phyloP scores from a whole-genome alignment of 257 asterid genomes.

The Solanum bukasovii region DNA sequence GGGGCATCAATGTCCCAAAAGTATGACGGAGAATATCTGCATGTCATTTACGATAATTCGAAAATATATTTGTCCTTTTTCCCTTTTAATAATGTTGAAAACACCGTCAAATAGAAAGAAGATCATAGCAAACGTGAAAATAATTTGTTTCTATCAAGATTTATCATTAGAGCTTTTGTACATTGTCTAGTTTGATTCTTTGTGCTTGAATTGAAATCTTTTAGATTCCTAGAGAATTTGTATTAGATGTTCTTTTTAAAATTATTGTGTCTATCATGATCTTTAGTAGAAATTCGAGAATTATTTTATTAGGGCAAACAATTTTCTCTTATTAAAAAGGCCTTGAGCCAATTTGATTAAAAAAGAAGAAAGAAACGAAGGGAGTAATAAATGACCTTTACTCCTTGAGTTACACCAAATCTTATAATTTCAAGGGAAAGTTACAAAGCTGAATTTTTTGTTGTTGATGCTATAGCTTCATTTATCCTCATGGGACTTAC shows the following conservation, averaged over 20 bases:
- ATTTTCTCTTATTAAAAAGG: rapidly evolving
- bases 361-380: neutral
- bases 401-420: neutral
- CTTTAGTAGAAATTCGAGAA: neutral
- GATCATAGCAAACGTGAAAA: neutral
- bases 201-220: no score
- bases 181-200: neutral
- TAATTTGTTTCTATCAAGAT: no score
- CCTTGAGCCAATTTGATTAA: neutral
- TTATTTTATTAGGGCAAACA: neutral
- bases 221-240: no score
- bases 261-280: neutral
- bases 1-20: no score
- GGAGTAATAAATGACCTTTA: neutral
- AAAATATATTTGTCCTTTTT: no score
- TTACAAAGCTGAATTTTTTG: neutral
- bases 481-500: neutral
- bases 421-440: neutral
- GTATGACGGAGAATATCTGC: no score
- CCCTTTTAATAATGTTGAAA: neutral
- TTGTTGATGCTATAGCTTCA: neutral
- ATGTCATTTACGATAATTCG: no score
- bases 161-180: neutral
- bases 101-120: neutral
- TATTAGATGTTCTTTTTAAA: neutral